Evolutionary conservation across 2,329 filamentous ascomycete genomes (phyloP).

Genomic region (Ambrosiella cleistominuta): DNA sequence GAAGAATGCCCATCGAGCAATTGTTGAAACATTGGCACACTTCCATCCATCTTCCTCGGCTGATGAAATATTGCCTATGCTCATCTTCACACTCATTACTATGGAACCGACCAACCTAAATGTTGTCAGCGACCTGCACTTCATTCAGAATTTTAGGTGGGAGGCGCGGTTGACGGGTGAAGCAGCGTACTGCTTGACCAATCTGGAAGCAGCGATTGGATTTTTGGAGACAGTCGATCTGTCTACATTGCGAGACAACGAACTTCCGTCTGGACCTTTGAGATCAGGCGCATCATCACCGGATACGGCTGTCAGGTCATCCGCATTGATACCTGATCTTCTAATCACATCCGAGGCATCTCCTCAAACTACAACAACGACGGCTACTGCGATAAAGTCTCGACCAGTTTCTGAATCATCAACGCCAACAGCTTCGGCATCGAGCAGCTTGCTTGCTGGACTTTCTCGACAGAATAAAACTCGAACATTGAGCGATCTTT

Average conservation of each 20-base stretch:
- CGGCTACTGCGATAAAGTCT: neutral
- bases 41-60: constrained; percentile 70
- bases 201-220: constrained; percentile 82
- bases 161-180: constrained; percentile 79
- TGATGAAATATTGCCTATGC: constrained; percentile 88
- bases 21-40: constrained; percentile 65
- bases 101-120: constrained; percentile 71
- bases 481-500: constrained; percentile 65
- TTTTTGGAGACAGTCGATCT: constrained; percentile 93
- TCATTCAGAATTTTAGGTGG: constrained; percentile 82
- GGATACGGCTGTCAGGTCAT: constrained; percentile 28
- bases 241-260: constrained; percentile 68
- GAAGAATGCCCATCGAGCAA: constrained; percentile 77
- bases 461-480: constrained; percentile 27
- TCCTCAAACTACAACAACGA: neutral
- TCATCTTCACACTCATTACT: constrained; percentile 92
- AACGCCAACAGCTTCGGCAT: neutral
- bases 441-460: constrained; percentile 3
- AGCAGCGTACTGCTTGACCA: constrained; percentile 89
- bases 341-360: constrained; percentile 20
- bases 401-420: neutral
- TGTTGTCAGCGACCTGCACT: constrained; percentile 85
- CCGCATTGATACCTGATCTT: constrained; percentile 30
- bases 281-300: constrained; percentile 30
- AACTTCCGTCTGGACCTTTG: constrained; percentile 48